Percentiles rank a stretch among this genome's conserved stretches.
phyloP scores from a whole-genome alignment of 305 asterid species.

The Fraxinus baroniana region DNA sequence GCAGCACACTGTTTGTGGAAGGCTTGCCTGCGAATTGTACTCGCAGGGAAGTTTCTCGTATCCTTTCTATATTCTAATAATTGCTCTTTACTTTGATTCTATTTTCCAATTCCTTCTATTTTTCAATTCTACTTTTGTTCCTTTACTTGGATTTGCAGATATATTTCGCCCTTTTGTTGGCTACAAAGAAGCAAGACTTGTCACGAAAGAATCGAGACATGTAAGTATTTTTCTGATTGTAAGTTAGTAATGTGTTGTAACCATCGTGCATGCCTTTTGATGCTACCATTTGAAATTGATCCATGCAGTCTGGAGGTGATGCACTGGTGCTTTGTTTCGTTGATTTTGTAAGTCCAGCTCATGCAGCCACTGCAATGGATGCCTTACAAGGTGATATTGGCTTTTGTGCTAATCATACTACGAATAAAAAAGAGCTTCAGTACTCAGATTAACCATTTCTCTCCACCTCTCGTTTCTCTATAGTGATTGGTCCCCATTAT shows the following conservation, averaged over 20 bases:
- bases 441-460: not conserved
- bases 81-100: not conserved
- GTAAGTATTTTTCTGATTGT: constrained; percentile 34
- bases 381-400: constrained; percentile 58
- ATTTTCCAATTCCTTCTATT: not conserved
- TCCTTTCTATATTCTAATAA: constrained; percentile 43
- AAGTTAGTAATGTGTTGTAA: not conserved
- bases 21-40: constrained; percentile 70
- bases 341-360: constrained; percentile 65
- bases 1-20: constrained; percentile 46
- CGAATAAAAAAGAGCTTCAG: not conserved
- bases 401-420: not conserved
- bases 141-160: constrained; percentile 50
- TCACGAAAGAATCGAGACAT: constrained; percentile 54
- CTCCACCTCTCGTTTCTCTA: not conserved
- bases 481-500: not conserved
- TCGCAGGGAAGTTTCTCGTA: constrained; percentile 85
- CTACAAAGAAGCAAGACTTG: constrained; percentile 61
- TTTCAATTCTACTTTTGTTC: constrained; percentile 29
- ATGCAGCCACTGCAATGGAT: constrained; percentile 71
- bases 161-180: constrained; percentile 77
- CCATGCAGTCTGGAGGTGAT: constrained; percentile 55
- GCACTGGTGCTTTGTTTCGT: constrained; percentile 63
- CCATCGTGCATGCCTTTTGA: constrained; percentile 9
- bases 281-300: constrained; percentile 14